phyloP scores from a whole-genome alignment of 106 monocot genomes.

The Phalaenopsis equestris region DNA sequence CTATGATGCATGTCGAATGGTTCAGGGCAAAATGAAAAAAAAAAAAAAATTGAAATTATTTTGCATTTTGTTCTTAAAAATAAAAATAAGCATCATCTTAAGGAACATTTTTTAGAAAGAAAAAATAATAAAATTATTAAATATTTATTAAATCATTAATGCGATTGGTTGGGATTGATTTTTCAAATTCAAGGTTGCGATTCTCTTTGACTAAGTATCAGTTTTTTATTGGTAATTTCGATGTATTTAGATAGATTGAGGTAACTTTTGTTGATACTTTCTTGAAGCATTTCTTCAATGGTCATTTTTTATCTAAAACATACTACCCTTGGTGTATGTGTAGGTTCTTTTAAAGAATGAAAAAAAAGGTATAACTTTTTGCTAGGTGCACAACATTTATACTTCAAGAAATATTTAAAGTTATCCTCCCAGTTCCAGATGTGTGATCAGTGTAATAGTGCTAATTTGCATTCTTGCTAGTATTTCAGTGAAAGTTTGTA shows the following conservation, averaged over 20 bases:
- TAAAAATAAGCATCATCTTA: background rate
- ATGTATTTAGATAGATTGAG: background rate
- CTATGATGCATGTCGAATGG: background rate
- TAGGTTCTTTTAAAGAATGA: background rate
- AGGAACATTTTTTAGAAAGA: background rate
- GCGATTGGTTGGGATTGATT: background rate
- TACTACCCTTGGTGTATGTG: background rate
- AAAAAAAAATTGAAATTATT: background rate
- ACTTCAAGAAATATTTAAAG: background rate
- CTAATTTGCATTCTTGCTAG: background rate
- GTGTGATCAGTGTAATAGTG: background rate
- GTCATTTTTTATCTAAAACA: background rate
- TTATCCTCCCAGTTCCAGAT: background rate
- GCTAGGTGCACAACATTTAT: background rate
- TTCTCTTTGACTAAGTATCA: background rate
- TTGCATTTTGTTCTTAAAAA: background rate
- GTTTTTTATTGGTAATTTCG: background rate
- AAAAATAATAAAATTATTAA: background rate
- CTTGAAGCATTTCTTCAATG: background rate
- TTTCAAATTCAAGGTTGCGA: background rate
- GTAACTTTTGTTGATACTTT: background rate
- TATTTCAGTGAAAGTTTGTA: background rate
- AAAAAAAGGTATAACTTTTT: background rate
- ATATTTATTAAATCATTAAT: background rate
- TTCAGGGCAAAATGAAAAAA: background rate